These are phyloP conservation scores for Massariosphaeria phaeospora DNA, from an alignment of 495 filamentous ascomycete species.

Conservation along the genomic window DNA sequence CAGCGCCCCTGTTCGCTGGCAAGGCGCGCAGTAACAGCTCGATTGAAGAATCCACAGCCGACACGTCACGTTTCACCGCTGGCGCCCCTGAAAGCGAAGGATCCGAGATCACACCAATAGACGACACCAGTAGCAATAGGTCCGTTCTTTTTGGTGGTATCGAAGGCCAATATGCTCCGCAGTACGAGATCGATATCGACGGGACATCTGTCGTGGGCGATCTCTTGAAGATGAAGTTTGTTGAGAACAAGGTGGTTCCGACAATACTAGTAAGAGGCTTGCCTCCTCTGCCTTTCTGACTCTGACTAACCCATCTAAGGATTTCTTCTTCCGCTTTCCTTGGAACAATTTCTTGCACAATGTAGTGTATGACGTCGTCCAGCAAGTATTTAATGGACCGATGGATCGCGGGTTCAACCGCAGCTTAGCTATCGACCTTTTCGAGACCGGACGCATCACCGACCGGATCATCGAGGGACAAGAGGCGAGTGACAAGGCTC, in stretches of 20 bases:
- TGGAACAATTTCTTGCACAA: constrained; percentile 99
- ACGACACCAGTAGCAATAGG: constrained; percentile 27
- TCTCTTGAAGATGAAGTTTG: constrained; percentile 93
- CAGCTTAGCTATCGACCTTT: constrained; percentile 86
- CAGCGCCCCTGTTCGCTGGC: constrained; percentile 58
- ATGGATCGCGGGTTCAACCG: constrained; percentile 96
- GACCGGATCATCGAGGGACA: constrained; percentile 90
- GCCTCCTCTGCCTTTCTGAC: constrained; percentile 13
- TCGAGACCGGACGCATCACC: constrained; percentile 83
- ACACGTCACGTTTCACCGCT: constrained; percentile 17
- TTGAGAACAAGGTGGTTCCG: constrained; percentile 88
- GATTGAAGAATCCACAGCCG: constrained; percentile 7
- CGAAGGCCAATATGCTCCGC: constrained; percentile 35
- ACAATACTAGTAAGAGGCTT: constrained; percentile 73
- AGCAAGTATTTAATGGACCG: constrained; percentile 97
- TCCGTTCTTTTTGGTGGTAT: constrained; percentile 26
- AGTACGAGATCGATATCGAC: constrained; percentile 59
- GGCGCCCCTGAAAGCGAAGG: constrained; percentile 26
- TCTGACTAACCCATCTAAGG: constrained; percentile 44
- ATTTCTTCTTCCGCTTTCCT: constrained; percentile 96
- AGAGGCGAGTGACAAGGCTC: constrained; percentile 73
- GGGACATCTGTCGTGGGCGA: constrained; percentile 92
- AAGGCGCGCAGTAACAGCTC: constrained; percentile 14
- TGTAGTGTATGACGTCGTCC: constrained; percentile 97
- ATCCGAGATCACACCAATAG: constrained; percentile 33